A percentile compares a stretch with the other conserved stretches of the same genome.
phyloP scores from a whole-genome alignment of 202 grass and related monocot genomes.

The Alloteropsis angusta region DNA sequence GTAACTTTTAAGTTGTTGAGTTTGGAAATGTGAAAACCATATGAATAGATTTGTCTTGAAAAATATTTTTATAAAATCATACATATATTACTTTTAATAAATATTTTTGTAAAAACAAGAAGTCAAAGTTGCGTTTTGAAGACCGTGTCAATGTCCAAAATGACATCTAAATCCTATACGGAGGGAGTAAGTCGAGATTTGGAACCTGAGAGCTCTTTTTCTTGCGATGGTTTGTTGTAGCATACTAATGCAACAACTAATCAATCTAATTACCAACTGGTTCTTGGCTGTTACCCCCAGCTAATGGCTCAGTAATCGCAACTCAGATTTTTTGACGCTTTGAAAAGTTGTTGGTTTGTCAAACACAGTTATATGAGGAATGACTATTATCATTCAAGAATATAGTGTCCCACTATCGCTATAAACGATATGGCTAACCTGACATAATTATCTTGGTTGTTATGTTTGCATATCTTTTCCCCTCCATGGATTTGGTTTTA shows the following conservation, averaged over 20 bases:
- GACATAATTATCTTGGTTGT: not conserved
- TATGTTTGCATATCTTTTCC: not conserved
- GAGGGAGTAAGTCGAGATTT: not conserved
- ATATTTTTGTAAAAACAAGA: too few relatives aligned
- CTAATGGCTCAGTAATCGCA: not conserved
- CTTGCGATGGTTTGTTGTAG: not conserved
- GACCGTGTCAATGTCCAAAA: too few relatives aligned
- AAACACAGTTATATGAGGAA: not conserved
- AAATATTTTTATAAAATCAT: too few relatives aligned
- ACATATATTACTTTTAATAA: too few relatives aligned
- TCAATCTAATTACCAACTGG: not conserved
- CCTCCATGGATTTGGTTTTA: not conserved
- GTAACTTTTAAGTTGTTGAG: too few relatives aligned
- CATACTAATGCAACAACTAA: not conserved
- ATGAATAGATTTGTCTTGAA: too few relatives aligned
- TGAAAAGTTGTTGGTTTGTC: not conserved
- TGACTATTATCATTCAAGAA: not conserved
- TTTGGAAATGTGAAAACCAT: too few relatives aligned
- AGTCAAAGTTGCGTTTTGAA: too few relatives aligned
- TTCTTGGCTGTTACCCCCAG: slow-evolving; percentile 15
- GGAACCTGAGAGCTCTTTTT: slow-evolving; percentile 6
- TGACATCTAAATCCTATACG: too few relatives aligned
- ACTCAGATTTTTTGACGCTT: not conserved
- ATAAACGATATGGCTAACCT: not conserved
- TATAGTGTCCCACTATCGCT: not conserved